phyloP scores from a whole-genome alignment of 1,284 basidiomycete genomes.

The Trichosporon inkin region DNA sequence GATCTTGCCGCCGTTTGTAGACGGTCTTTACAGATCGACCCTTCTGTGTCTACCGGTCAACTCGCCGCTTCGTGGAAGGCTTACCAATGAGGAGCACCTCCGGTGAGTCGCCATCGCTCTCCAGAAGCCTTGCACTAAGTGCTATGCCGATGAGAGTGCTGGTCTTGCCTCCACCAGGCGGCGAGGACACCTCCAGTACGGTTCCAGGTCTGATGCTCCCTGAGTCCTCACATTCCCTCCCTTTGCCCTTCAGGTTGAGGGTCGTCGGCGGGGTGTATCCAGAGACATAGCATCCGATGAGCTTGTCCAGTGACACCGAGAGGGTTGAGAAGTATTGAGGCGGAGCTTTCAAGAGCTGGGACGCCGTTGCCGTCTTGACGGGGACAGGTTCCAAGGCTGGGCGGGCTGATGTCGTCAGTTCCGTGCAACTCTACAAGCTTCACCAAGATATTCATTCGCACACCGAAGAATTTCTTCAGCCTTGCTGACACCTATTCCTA shows the following conservation, averaged over 20 bases:
- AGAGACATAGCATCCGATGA: conserved; percentile 28
- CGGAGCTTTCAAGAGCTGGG: conserved; percentile 27
- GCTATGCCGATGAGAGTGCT: conserved; percentile 31
- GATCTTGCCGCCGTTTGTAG: conserved; percentile 27
- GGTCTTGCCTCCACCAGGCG: conserved; percentile 49
- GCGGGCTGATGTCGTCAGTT: not conserved
- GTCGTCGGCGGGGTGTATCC: not conserved
- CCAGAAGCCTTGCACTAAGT: conserved; percentile 32
- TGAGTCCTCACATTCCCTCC: conserved; percentile 11
- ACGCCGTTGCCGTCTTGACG: conserved; percentile 26
- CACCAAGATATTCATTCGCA: not conserved
- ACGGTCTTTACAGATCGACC: conserved; percentile 36
- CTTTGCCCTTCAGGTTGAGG: conserved; percentile 24
- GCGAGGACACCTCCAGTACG: conserved; percentile 44
- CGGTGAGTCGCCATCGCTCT: conserved; percentile 18
- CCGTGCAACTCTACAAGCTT: not conserved
- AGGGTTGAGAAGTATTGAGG: conserved; percentile 35
- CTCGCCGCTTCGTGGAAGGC: not conserved
- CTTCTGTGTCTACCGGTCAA: conserved; percentile 44
- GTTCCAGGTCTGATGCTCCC: conserved; percentile 38
- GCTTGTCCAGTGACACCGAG: conserved; percentile 33
- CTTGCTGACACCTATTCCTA: conserved; percentile 28
- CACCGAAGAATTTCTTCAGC: conserved; percentile 34
- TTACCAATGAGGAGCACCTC: conserved; percentile 48
- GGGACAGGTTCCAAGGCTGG: not conserved